phyloP scores from a whole-genome alignment of 2,329 filamentous ascomycete genomes.

The Tolypocladium paradoxum region DNA sequence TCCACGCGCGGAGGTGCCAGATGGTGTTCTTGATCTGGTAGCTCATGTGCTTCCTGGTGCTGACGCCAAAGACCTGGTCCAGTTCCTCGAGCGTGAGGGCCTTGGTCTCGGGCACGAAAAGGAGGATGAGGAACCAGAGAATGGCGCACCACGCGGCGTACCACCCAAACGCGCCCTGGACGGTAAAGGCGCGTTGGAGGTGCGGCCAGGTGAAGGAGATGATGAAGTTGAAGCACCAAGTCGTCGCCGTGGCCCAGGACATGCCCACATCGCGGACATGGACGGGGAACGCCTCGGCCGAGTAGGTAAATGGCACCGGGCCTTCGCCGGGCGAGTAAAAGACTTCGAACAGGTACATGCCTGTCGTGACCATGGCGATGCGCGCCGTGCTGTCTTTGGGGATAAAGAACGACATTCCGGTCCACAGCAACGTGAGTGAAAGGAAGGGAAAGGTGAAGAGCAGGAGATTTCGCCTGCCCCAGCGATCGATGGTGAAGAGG shows the following conservation, averaged over 20 bases:
- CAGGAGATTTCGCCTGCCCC: slow-evolving; percentile 11
- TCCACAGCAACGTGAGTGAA: background rate
- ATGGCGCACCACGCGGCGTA: slow-evolving; percentile 37
- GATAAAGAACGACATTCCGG: slow-evolving; percentile 11
- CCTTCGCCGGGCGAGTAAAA: slow-evolving; percentile 24
- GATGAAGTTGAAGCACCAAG: slow-evolving; percentile 16
- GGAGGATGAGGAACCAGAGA: slow-evolving; percentile 35
- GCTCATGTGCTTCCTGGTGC: slow-evolving; percentile 25
- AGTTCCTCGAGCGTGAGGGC: slow-evolving; percentile 39
- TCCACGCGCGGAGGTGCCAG: slow-evolving; percentile 6
- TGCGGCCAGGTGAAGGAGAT: slow-evolving; percentile 19
- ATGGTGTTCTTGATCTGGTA: slow-evolving; percentile 22
- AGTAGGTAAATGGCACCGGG: slow-evolving; percentile 26
- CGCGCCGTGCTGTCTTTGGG: slow-evolving; percentile 7
- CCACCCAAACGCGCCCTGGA: slow-evolving; percentile 25
- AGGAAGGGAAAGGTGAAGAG: slow-evolving; percentile 19
- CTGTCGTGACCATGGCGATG: slow-evolving; percentile 22
- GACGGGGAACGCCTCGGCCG: slow-evolving; percentile 26
- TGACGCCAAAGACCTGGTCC: slow-evolving; percentile 35
- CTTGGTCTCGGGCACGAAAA: slow-evolving; percentile 40
- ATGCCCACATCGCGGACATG: slow-evolving; percentile 27
- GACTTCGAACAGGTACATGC: slow-evolving; percentile 25
- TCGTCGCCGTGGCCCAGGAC: slow-evolving; percentile 27
- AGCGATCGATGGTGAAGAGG: slow-evolving; percentile 19
- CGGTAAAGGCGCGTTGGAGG: slow-evolving; percentile 19